Base-by-base conservation (phyloP, 352 stramenopile genomes). In the Phytophthora sp. region DNA sequence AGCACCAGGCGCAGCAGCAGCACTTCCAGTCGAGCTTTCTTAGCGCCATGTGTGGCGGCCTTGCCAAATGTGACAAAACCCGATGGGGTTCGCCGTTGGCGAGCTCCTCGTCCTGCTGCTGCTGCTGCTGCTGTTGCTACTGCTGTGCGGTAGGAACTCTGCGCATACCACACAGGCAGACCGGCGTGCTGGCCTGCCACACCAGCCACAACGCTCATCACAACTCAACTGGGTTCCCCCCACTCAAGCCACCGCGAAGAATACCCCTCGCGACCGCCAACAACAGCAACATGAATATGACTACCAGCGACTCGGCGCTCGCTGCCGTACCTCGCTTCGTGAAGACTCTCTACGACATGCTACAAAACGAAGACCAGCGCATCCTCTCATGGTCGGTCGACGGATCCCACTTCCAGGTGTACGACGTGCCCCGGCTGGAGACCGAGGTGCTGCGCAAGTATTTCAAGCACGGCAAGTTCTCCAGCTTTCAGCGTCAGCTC, bases 401-500 rank as follows among this genome's bases (percentile, higher is more conserved):
- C 30, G 30, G 30, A 5, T 35, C 30, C 9, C 79, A 83, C 12
- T 96, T 97, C 30, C 30, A 35, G 30, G 30, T 35, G 30, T 35
- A 35, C 30, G 30, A 35, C 30, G 30, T 35, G 9, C 30, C 30
- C 9, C 30, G 30, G 30, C 30, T 35, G 9, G 30, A 35, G 30
- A 35, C 30, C 2, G 30, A 35, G 18, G 72, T 96, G 38, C 64
- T 96, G 46, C 84, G 87, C 11, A 82, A 81, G 39, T 95, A 95
- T 64, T 95, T 95, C 60, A 88, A 86, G 42, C 87, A 95, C 64
- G 77, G 67, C 58, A 95, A 90, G 58, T 97, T 96, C 71, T 88
- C 91, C 28, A 96, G 87, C 27, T 89, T 97, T 46, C 87, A 95
- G 57, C 82, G 91, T 18, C 89, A 97, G 69, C 74, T 97, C 39